Evolutionary conservation across 345 rosid species (phyloP).

Genomic region (Chamaenerion angustifolium): DNA sequence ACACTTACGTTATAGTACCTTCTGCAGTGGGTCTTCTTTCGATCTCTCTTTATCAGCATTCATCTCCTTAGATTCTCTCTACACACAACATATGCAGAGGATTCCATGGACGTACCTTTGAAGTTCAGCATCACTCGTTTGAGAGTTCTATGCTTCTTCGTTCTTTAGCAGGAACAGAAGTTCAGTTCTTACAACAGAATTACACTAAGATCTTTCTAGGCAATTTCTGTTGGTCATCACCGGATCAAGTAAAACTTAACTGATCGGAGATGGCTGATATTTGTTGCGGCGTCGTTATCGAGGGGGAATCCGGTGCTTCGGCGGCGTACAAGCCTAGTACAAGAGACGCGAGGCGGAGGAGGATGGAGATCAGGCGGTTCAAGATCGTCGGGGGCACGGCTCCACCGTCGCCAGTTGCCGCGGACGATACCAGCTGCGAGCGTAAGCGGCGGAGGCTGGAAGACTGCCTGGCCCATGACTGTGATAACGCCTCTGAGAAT

Average conservation of each 20-base stretch:
- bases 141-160: not conserved
- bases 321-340: constrained; percentile 21
- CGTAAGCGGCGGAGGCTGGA: constrained; percentile 30
- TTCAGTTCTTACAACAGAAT: not conserved
- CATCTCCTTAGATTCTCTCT: too few species aligned
- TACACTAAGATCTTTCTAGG: too few species aligned
- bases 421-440: not conserved
- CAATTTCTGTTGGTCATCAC: not conserved
- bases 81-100: not conserved
- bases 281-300: constrained; percentile 39
- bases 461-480: constrained; percentile 10
- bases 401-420: constrained; percentile 5
- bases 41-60: not conserved
- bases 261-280: constrained; percentile 36
- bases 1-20: not conserved
- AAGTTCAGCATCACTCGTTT: not conserved
- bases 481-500: constrained; percentile 9
- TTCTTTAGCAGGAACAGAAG: too few species aligned
- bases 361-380: constrained; percentile 51
- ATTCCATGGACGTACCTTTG: not conserved
- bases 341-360: constrained; percentile 42
- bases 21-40: not conserved
- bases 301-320: constrained; percentile 12
- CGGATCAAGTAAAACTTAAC: too few species aligned
- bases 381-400: constrained; percentile 22